A percentile compares a stretch with the other conserved stretches of the same genome.
Conservation (phyloP, 2,329 filamentous ascomycete genomes). For the Aspergillus amoenus region DNA sequence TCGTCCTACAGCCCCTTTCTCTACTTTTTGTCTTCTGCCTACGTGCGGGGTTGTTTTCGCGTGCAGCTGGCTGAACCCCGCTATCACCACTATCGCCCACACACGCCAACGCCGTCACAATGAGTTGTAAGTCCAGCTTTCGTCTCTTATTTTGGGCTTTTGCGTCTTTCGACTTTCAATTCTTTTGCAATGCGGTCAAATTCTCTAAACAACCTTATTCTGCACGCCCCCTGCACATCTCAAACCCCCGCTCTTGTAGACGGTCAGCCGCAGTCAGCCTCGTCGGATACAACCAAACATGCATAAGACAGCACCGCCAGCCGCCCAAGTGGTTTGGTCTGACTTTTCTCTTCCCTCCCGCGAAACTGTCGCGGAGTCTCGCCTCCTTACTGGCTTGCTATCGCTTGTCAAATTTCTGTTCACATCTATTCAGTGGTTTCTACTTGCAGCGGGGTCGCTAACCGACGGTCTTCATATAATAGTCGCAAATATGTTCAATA, state of each 20-base stretch:
- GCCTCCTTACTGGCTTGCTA: neutral
- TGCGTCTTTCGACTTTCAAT: neutral
- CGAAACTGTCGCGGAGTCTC: neutral
- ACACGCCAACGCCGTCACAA: constrained; percentile 13
- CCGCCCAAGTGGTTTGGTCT: neutral
- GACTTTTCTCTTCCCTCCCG: neutral
- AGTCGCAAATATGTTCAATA: constrained; percentile 91
- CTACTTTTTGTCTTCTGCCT: constrained; percentile 14
- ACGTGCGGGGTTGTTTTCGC: constrained; percentile 25
- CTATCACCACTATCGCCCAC: constrained; percentile 14
- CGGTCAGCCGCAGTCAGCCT: constrained; percentile 10
- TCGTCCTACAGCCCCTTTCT: neutral
- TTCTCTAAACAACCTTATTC: neutral
- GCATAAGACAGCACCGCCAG: neutral
- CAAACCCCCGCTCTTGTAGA: constrained; percentile 7
- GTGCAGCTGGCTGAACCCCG: constrained; percentile 16
- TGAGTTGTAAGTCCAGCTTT: constrained; percentile 26
- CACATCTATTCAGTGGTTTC: neutral
- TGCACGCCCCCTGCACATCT: constrained; percentile 1
- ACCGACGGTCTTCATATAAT: neutral
- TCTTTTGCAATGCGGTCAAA: constrained; percentile 1
- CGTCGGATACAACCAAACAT: neutral
- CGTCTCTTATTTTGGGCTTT: neutral
- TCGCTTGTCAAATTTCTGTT: neutral
- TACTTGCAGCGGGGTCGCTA: constrained; percentile 1